Evolutionary conservation across 2,329 filamentous ascomycete species (phyloP).

Genomic region (Alternaria panax): DNA sequence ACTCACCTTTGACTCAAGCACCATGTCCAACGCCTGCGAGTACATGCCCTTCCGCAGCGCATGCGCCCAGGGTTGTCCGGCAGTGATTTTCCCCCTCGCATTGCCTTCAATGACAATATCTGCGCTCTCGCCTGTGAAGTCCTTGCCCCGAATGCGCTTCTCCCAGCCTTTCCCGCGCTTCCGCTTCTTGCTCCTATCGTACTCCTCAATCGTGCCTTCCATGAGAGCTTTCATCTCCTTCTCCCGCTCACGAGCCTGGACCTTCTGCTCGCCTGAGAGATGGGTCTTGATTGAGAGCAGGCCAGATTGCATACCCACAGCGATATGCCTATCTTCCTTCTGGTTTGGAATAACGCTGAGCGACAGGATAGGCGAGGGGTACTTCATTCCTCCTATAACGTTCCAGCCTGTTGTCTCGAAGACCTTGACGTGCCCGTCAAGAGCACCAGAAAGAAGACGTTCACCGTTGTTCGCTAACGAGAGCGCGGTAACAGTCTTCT

Average conservation of each 20-base stretch:
- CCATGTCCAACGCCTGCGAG: slow-evolving; percentile 77
- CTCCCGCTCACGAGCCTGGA: slow-evolving; percentile 75
- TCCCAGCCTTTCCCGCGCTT: slow-evolving; percentile 67
- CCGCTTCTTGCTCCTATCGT: slow-evolving; percentile 75
- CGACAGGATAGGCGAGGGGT: slow-evolving; percentile 87
- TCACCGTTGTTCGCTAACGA: slow-evolving; percentile 80
- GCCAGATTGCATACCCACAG: slow-evolving; percentile 93
- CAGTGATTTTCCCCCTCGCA: slow-evolving; percentile 68
- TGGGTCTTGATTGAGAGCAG: slow-evolving; percentile 89
- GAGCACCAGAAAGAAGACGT: slow-evolving; percentile 82
- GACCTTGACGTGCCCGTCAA: slow-evolving; percentile 96
- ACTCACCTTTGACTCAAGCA: slow-evolving; percentile 61
- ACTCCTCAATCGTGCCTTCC: slow-evolving; percentile 77
- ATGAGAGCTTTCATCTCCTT: slow-evolving; percentile 86
- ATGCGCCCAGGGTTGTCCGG: slow-evolving; percentile 78
- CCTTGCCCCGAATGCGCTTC: slow-evolving; percentile 71
- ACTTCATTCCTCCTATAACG: slow-evolving; percentile 93
- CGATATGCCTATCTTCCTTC: slow-evolving; percentile 87
- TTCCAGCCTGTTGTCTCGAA: slow-evolving; percentile 96
- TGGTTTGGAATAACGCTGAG: slow-evolving; percentile 76
- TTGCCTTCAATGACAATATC: slow-evolving; percentile 88
- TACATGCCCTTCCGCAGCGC: slow-evolving; percentile 82
- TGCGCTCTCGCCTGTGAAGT: slow-evolving; percentile 82
- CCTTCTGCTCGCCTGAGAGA: slow-evolving; percentile 82
- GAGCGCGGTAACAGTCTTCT: slow-evolving; percentile 94